phyloP scores from a whole-genome alignment of 208 protist species.

The Acanthamoeba rhysodes region DNA sequence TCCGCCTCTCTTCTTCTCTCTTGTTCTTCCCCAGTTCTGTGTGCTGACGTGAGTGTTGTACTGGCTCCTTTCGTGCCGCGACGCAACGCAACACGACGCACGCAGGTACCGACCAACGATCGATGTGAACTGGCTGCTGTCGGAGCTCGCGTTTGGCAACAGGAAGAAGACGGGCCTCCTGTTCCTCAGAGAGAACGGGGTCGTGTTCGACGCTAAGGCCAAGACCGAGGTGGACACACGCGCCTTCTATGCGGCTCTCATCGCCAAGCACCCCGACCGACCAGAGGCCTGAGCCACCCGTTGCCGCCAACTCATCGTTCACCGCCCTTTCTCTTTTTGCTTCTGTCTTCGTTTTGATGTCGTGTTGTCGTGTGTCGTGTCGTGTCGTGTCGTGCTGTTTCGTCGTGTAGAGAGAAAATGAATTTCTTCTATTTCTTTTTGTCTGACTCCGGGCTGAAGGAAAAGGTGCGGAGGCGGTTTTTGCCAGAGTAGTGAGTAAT shows the following conservation, averaged over 20 bases:
- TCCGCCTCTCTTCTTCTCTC: neutral
- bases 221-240: conserved; percentile 38
- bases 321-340: neutral
- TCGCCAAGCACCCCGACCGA: conserved; percentile 59
- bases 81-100: neutral
- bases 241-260: conserved; percentile 36
- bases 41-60: neutral
- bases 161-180: conserved; percentile 32
- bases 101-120: conserved; percentile 51
- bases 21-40: neutral
- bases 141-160: conserved; percentile 9
- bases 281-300: neutral
- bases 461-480: no score
- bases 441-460: neutral
- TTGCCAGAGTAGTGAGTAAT: neutral
- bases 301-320: neutral
- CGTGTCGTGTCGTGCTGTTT: no score
- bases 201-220: conserved; percentile 14
- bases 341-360: neutral
- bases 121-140: conserved; percentile 31
- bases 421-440: neutral
- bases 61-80: neutral
- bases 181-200: conserved; percentile 47
- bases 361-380: neutral
- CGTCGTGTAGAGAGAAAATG: neutral